Base-by-base conservation (phyloP, 2,329 filamentous ascomycete species). In the Cladophialophora yegresii region DNA sequence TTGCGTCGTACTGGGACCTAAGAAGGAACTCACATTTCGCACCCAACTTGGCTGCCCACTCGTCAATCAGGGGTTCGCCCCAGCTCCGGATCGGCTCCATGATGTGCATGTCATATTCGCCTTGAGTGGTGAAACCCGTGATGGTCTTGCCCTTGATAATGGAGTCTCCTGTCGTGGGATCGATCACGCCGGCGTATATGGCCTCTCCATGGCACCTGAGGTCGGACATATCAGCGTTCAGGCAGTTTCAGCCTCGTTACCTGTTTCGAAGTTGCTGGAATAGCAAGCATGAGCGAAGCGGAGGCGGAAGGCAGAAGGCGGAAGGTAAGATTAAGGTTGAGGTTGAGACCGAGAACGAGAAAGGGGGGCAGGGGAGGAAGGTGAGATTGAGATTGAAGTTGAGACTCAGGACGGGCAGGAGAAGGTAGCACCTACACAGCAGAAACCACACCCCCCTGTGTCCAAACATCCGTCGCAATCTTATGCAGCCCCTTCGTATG, bases 61-160 rank as follows among this genome's bases (percentile, higher is more conserved):
- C 75, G 53, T 79, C 76, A 26, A 78, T 74, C 63, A 75, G 57
- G 45, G 74, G 72, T 4, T 63, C 54, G 33, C 73, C 70, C 76
- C 75, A 78, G 26, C 66, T 67, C 49, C 69, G 68, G 43, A 79
- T 62, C 22, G 73, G 72, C 2, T 68, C 71, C 67, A 75, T 72
- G 26, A 78, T 70, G 2, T 70, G 66, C 75, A 77, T 75, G 2
- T 69, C 69, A 26, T 72, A 63, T 69, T 79, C 77, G 1, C 72
- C 78, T 68, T 79, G 72, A 4, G 69, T 76, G 32, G 78, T 79
- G 64, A 79, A 79, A 6, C 77, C 78, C 10, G 77, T 78, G 22
- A 79, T 71, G 12, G 61, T 71, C 69, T 73, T 77, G 22, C 77
- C 76, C 57, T 74, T 71, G 61, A 79, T 78, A 20, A 79, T 63